Percentiles rank a stretch among this genome's conserved stretches.
These are phyloP conservation scores for Penicillium sp. DNA, from an alignment of 2,329 filamentous ascomycete species.

Conservation along the genomic window DNA sequence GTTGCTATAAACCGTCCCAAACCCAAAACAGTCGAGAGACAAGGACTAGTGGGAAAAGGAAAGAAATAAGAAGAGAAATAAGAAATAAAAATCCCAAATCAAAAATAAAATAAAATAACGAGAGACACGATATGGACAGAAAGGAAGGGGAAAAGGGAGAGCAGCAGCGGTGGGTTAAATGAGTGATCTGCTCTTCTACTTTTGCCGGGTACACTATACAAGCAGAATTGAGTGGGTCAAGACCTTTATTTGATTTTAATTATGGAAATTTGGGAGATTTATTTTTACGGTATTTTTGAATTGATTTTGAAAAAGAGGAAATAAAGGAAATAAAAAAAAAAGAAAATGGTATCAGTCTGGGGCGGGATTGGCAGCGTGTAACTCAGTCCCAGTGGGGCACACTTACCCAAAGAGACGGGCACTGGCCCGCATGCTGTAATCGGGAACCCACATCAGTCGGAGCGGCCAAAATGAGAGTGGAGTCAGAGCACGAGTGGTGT, in stretches of 20 bases:
- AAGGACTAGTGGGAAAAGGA: constrained; percentile 27
- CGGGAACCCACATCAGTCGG: constrained; percentile 11
- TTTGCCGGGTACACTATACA: constrained; percentile 27
- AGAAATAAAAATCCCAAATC: constrained; percentile 28
- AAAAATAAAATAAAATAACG: constrained; percentile 30
- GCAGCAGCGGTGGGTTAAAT: constrained; percentile 37
- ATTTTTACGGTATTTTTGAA: not conserved
- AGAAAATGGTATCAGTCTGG: constrained; percentile 13
- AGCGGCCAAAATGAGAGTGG: constrained; percentile 16
- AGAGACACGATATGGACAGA: constrained; percentile 33
- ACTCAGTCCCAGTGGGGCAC: not conserved
- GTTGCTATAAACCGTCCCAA: constrained; percentile 26
- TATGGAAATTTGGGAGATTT: constrained; percentile 1
- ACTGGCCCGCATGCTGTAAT: constrained; percentile 6
- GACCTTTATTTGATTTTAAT: constrained; percentile 23
- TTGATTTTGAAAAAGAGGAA: not conserved
- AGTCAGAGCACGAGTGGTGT: constrained; percentile 8
- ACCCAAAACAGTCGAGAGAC: constrained; percentile 32
- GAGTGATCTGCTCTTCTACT: constrained; percentile 37
- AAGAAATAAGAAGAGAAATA: constrained; percentile 26
- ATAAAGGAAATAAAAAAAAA: constrained; percentile 5
- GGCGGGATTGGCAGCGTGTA: constrained; percentile 13
- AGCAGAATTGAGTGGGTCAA: constrained; percentile 22
- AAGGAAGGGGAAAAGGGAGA: constrained; percentile 22
- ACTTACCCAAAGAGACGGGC: constrained; percentile 8